These are phyloP conservation scores for Hyaloscypha bicolor DNA, from an alignment of 495 filamentous ascomycete genomes.

Conservation along the genomic window DNA sequence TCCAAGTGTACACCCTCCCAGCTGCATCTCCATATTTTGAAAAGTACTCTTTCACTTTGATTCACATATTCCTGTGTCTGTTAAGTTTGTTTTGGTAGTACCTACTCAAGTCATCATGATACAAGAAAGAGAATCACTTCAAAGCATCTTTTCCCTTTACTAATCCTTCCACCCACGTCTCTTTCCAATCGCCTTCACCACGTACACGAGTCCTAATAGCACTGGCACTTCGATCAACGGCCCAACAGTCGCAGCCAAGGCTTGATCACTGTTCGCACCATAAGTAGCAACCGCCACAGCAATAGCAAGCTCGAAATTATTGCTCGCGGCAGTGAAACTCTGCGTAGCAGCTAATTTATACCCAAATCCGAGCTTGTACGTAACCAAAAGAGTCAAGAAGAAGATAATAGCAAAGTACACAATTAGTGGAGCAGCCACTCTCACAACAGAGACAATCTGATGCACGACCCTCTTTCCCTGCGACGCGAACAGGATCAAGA, in stretches of 20 bases:
- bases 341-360: conserved; percentile 77
- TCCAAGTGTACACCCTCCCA: too few species aligned
- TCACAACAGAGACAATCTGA: conserved; percentile 79
- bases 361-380: conserved; percentile 65
- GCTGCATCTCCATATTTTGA: too few species aligned
- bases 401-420: conserved; percentile 82
- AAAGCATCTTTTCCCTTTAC: neutral
- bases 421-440: conserved; percentile 78
- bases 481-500: conserved; percentile 81
- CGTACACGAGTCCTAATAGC: conserved; percentile 78
- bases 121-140: neutral
- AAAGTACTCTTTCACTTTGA: too few species aligned
- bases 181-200: conserved; percentile 60
- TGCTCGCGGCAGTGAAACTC: conserved; percentile 92
- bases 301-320: conserved; percentile 94
- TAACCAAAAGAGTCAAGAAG: conserved; percentile 61
- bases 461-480: conserved; percentile 80
- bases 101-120: neutral
- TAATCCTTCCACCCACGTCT: conserved; percentile 60
- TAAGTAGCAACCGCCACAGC: conserved; percentile 87
- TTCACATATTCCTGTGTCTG: neutral
- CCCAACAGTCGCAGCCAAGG: conserved; percentile 86
- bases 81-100: neutral
- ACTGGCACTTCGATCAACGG: conserved; percentile 93
- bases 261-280: conserved; percentile 79